Evolutionary conservation across 2,329 filamentous ascomycete species (phyloP).

Genomic region (Cladophialophora yegresii): DNA sequence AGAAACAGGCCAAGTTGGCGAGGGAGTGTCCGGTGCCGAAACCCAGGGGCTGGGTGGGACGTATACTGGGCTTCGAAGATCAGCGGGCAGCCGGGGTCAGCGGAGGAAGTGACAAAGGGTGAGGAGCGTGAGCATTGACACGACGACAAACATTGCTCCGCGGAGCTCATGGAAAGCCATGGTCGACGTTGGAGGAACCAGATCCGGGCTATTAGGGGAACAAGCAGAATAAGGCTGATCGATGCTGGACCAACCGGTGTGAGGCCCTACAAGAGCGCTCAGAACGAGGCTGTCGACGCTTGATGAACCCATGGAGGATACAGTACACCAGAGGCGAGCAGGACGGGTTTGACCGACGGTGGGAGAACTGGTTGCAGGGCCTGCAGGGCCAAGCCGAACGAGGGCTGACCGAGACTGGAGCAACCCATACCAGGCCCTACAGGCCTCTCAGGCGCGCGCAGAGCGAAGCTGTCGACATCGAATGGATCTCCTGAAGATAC

Average conservation of each 20-base stretch:
- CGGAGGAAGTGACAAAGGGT: constrained; percentile 8
- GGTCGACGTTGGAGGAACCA: neutral
- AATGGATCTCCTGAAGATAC: no score
- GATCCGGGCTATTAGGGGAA: no score
- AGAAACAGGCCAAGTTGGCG: constrained; percentile 59
- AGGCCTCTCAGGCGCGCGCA: no score
- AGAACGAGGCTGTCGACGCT: neutral
- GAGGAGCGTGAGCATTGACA: neutral
- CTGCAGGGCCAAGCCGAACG: no score
- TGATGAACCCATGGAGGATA: neutral
- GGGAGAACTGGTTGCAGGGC: no score
- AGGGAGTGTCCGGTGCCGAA: constrained; percentile 93
- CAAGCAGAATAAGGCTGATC: neutral
- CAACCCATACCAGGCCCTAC: no score
- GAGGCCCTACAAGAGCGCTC: no score
- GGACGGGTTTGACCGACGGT: no score
- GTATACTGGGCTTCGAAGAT: constrained; percentile 56
- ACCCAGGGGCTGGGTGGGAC: constrained; percentile 74
- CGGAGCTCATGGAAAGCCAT: neutral
- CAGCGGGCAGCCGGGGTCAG: constrained; percentile 10
- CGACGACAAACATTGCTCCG: neutral
- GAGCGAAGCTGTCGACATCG: no score
- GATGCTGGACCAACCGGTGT: no score
- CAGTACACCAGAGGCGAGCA: no score
- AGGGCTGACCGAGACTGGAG: no score